A percentile compares a stretch with the other conserved stretches of the same genome.
Evolutionary conservation across 2,329 filamentous ascomycete species (phyloP).

Genomic region (Cytospora piceicola): DNA sequence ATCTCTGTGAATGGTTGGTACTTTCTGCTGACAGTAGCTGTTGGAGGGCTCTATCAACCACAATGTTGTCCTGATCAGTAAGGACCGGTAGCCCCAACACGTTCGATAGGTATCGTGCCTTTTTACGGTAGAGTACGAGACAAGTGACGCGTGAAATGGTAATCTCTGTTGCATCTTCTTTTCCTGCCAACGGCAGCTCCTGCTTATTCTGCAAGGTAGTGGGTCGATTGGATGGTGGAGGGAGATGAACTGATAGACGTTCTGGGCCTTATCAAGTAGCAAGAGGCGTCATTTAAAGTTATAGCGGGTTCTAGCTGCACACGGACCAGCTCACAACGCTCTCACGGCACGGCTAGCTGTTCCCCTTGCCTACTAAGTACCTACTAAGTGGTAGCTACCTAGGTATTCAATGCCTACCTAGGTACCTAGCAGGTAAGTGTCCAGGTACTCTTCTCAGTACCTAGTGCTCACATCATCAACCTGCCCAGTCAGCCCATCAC

Average conservation of each 20-base stretch:
- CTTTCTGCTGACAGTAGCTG: too few species aligned
- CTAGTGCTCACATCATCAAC: too few species aligned
- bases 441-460: too few species aligned
- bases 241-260: neutral
- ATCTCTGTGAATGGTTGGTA: too few species aligned
- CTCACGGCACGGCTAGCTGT: neutral
- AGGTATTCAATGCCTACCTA: too few species aligned
- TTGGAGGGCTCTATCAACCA: neutral
- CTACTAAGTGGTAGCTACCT: too few species aligned
- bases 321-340: neutral
- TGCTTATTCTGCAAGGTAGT: neutral
- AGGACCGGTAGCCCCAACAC: neutral
- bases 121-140: too few species aligned
- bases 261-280: neutral
- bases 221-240: constrained; percentile 15
- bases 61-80: neutral
- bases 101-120: too few species aligned
- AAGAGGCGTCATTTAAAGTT: constrained; percentile 24
- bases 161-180: neutral
- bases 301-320: constrained; percentile 8
- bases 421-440: too few species aligned
- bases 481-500: neutral
- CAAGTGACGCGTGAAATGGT: neutral
- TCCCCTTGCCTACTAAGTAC: constrained; percentile 1
- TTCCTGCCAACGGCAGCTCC: neutral